Conservation (phyloP, 225 moss, liverwort and hornwort genomes). For the Polytrichum commune region DNA sequence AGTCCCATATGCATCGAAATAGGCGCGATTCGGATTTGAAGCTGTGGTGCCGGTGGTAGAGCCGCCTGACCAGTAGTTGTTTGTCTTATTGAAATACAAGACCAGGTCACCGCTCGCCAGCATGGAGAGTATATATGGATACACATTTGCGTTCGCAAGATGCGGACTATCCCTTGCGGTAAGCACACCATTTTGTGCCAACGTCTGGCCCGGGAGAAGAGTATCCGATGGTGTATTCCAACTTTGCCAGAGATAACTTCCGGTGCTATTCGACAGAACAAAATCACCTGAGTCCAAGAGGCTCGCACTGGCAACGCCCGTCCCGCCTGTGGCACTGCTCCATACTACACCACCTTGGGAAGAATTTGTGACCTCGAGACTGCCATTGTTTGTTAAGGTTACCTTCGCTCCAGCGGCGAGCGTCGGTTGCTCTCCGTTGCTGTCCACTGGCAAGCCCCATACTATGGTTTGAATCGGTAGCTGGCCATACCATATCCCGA, state of each 20-base stretch:
- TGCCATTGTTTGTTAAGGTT: constrained; percentile 28
- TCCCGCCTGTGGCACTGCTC: constrained; percentile 26
- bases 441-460: constrained; percentile 27
- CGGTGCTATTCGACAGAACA: constrained; percentile 23
- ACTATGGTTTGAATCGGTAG: constrained; percentile 34
- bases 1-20: constrained; percentile 24
- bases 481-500: constrained; percentile 43
- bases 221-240: constrained; percentile 45
- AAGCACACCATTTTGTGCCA: constrained; percentile 17
- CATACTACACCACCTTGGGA: constrained; percentile 19
- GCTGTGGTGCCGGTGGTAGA: constrained; percentile 3
- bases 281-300: constrained; percentile 38
- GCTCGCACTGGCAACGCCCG: constrained; percentile 22
- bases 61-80: constrained; percentile 29
- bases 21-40: constrained; percentile 8
- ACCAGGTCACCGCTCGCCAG: constrained; percentile 12
- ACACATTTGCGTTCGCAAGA: constrained; percentile 14
- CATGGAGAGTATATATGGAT: constrained; percentile 26
- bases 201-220: constrained; percentile 32
- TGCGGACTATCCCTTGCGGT: constrained; percentile 20
- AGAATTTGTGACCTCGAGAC: constrained; percentile 23
- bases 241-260: constrained; percentile 22
- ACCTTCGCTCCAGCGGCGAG: constrained; percentile 22
- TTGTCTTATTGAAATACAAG: constrained; percentile 28
- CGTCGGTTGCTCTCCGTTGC: neutral